Evolutionary conservation across 306 rosid species (phyloP).

Genomic region (Prunus campanulata): DNA sequence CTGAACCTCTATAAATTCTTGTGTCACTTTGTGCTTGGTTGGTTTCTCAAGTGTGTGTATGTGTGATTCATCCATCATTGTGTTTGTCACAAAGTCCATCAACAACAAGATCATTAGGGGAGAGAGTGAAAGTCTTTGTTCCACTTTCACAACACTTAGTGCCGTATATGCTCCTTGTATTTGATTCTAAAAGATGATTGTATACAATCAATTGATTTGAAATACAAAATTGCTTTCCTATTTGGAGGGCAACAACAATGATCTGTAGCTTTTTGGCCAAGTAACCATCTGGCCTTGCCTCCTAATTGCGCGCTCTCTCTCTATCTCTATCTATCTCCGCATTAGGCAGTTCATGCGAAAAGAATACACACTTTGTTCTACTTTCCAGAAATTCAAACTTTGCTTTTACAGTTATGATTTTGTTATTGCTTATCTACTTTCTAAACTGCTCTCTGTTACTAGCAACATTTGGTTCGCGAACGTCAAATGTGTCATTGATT

Average conservation of each 20-base stretch:
- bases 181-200: not conserved
- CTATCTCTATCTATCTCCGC: not conserved
- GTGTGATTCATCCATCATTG: too few relatives aligned
- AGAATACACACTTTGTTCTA: not conserved
- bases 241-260: not conserved
- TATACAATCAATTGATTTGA: not conserved
- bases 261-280: not conserved
- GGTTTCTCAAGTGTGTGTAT: too few relatives aligned
- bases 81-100: too few relatives aligned
- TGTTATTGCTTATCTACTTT: not conserved
- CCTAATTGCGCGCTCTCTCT: not conserved
- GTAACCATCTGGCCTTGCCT: not conserved
- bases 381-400: not conserved
- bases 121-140: too few relatives aligned
- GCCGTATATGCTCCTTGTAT: too few relatives aligned
- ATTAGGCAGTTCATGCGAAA: not conserved
- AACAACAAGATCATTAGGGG: too few relatives aligned
- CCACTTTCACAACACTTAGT: too few relatives aligned
- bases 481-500: constrained; percentile 15
- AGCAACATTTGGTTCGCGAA: not conserved
- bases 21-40: too few relatives aligned
- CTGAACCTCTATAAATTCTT: too few relatives aligned
- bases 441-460: not conserved
- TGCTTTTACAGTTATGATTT: not conserved
- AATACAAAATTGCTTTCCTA: not conserved